Percentiles rank a stretch among this genome's conserved stretches.
These are phyloP conservation scores for Tulasnella sp. DNA, from an alignment of 768 basidiomycete genomes.

Conservation along the genomic window DNA sequence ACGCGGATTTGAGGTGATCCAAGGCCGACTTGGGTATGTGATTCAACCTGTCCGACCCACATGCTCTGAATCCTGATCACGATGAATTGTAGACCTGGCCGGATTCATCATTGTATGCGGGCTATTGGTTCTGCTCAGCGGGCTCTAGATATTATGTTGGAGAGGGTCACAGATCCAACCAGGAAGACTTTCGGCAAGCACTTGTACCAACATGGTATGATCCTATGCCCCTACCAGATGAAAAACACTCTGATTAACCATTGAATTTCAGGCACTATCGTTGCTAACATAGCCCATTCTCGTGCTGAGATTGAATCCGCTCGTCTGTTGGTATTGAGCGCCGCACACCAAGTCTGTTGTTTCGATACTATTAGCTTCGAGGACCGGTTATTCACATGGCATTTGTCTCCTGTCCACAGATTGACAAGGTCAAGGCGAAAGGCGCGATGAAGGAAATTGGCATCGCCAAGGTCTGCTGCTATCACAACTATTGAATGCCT, in stretches of 20 bases:
- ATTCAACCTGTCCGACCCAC: neutral
- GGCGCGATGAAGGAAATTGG: constrained; percentile 96
- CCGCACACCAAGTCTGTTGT: constrained; percentile 65
- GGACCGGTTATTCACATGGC: too few species aligned
- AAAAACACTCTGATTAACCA: neutral
- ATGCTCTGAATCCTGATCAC: neutral
- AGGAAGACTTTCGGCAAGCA: constrained; percentile 92
- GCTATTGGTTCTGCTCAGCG: constrained; percentile 81
- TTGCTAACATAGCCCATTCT: constrained; percentile 84
- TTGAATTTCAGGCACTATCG: constrained; percentile 58
- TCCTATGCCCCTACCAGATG: neutral
- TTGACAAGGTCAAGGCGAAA: constrained; percentile 85
- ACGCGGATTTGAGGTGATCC: constrained; percentile 91
- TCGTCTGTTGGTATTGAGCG: constrained; percentile 80
- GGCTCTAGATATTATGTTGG: constrained; percentile 78
- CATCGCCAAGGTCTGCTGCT: constrained; percentile 82
- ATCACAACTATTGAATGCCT: neutral
- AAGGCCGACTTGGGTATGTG: constrained; percentile 83
- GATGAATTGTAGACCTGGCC: constrained; percentile 56
- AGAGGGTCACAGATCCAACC: constrained; percentile 82
- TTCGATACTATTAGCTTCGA: too few species aligned
- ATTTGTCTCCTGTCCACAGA: constrained; percentile 47
- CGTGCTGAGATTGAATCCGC: constrained; percentile 88
- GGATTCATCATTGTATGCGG: constrained; percentile 97
- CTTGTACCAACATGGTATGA: constrained; percentile 77